Evolutionary conservation across 495 filamentous ascomycete species (phyloP), one percentile per base, ranked within the genome.

Genomic region (Trichocladium uniseriatum): DNA sequence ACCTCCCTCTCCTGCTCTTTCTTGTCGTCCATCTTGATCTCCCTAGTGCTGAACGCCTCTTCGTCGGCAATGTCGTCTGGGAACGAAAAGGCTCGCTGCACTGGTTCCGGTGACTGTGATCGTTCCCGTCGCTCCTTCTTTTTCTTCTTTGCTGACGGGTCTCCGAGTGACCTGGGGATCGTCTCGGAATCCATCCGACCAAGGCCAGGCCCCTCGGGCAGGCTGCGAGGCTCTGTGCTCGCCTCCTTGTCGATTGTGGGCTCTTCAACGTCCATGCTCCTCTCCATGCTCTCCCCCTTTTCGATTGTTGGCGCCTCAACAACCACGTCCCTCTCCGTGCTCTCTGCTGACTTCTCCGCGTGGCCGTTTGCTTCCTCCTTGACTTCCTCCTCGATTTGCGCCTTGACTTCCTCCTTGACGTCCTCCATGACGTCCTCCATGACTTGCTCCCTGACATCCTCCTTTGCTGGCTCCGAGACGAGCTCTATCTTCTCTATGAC

Each of bases 41-140:
- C 56, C 27, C 61, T 44, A 0, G 55, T 62, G 15, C 6, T 52
- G 43, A 66, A 66, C n/a, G 55, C 56, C 40, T 64, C 63, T 34
- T 66, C 63, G 35, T 66, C 63, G 14, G 63, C 61, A 44, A 66
- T 66, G 53, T 64, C 61, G 40, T 66, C 63, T 5, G 63, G 63
- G 55, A 66, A 66, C 1, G 63, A 66, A 8, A 66, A 66, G 11
- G 56, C 41, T 13, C 63, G 59, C 20, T 60, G 56, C 14, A 60
- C 53, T 36, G 53, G 58, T 10, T 55, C 43, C 8, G 62, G 63
- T 15, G 63, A 64, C 7, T 29, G 31, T 20, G 58, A 47, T 7
- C 53, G 51, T 29, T 56, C 51, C 9, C 48, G 48, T 11, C 34
- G 45, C 40, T 63, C 39, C 37, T 24, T 51, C 39, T 40, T 54